A percentile compares a stretch with the other conserved stretches of the same genome.
Evolutionary conservation across 257 asterid genomes (phyloP).

Genomic region (Fraxinus excelsior): DNA sequence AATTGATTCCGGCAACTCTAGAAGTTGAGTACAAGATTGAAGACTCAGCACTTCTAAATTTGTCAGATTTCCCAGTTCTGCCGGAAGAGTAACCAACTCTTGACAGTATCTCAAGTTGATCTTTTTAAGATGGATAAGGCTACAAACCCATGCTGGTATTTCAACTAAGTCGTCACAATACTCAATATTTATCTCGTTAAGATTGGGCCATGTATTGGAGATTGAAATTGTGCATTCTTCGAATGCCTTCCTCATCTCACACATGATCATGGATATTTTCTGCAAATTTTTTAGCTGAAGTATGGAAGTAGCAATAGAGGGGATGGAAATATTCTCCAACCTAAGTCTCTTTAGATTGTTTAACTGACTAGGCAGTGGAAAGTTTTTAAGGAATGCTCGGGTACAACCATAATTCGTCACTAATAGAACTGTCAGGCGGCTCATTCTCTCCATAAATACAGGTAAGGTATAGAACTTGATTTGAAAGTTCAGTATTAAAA

Average conservation of each 20-base stretch:
- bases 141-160: conserved; percentile 27
- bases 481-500: conserved; percentile 34
- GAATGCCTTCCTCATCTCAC: conserved; percentile 29
- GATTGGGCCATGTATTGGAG: conserved; percentile 34
- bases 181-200: conserved; percentile 36
- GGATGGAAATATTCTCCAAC: conserved; percentile 34
- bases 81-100: conserved; percentile 29
- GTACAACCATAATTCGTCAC: conserved; percentile 31
- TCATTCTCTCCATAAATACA: conserved; percentile 25
- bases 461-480: conserved; percentile 29
- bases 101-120: conserved; percentile 36
- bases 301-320: conserved; percentile 24
- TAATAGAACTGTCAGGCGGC: conserved; percentile 29
- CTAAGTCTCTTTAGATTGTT: conserved; percentile 36
- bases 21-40: conserved; percentile 34
- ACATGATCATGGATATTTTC: conserved; percentile 37
- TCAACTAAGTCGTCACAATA: conserved; percentile 34
- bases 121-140: conserved; percentile 32
- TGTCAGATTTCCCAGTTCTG: conserved; percentile 33
- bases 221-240: conserved; percentile 12
- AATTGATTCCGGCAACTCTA: conserved; percentile 28
- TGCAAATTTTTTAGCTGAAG: conserved; percentile 26
- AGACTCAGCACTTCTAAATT: conserved; percentile 34
- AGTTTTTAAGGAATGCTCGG: conserved; percentile 23
- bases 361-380: conserved; percentile 25